phyloP scores from a whole-genome alignment of 2,329 filamentous ascomycete genomes.

The Xylariaceae sp. region DNA sequence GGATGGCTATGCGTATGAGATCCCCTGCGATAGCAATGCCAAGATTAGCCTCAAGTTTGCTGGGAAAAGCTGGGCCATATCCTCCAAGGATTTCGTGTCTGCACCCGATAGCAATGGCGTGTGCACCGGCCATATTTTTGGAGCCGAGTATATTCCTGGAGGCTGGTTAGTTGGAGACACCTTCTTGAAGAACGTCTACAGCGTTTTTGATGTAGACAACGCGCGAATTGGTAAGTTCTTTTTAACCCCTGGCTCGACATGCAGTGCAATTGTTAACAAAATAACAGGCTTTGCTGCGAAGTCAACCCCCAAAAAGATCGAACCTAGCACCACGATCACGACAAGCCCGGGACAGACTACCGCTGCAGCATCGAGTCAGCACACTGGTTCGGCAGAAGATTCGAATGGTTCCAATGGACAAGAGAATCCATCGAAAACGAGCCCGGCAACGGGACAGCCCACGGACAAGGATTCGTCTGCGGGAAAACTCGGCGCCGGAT shows the following conservation, averaged over 20 bases:
- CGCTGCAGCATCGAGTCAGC: conserved; percentile 20
- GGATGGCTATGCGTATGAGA: conserved; percentile 57
- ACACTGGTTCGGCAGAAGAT: conserved; percentile 8
- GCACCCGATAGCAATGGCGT: conserved; percentile 39
- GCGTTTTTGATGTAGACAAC: conserved; percentile 73
- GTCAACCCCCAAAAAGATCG: conserved; percentile 15
- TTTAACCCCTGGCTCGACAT: not conserved
- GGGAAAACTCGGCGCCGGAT: conserved; percentile 20
- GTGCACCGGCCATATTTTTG: conserved; percentile 70
- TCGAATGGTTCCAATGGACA: conserved; percentile 35
- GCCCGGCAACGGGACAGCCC: conserved; percentile 12
- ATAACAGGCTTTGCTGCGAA: conserved; percentile 36
- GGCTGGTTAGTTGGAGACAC: conserved; percentile 79
- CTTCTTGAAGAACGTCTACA: conserved; percentile 86
- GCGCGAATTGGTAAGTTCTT: conserved; percentile 52
- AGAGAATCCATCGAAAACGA: conserved; percentile 31
- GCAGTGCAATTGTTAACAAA: conserved; percentile 4
- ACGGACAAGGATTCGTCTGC: conserved; percentile 25
- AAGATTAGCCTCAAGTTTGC: conserved; percentile 63
- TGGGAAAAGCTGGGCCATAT: conserved; percentile 60
- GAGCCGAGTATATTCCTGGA: conserved; percentile 58
- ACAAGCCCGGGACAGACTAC: conserved; percentile 19
- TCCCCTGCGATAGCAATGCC: conserved; percentile 65
- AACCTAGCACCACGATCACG: conserved; percentile 13
- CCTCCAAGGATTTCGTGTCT: conserved; percentile 65